These are phyloP conservation scores for Paramecium biaurelia DNA, from an alignment of 73 alveolate genomes.

Conservation along the genomic window DNA sequence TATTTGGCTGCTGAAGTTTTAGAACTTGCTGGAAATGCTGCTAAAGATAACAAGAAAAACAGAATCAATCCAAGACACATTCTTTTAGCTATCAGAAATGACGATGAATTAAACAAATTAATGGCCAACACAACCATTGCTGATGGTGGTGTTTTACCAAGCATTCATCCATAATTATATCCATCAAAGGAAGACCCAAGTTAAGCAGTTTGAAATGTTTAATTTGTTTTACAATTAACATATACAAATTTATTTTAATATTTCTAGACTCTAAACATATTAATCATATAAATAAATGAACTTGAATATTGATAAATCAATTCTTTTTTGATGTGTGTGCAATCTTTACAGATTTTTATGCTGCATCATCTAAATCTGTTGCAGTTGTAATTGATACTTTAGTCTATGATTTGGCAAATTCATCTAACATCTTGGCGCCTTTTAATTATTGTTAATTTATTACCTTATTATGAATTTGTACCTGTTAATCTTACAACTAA, in stretches of 20 bases:
- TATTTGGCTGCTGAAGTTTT: conserved; percentile 85
- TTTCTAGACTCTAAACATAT: not conserved
- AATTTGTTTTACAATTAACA: not conserved
- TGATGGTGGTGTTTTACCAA: conserved; percentile 84
- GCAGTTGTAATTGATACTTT: conserved; percentile 52
- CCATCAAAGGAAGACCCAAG: conserved; percentile 55
- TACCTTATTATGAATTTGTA: conserved; percentile 82
- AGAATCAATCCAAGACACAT: conserved; percentile 91
- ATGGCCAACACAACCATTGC: conserved; percentile 79
- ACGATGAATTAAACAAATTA: conserved; percentile 83
- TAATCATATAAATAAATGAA: not conserved
- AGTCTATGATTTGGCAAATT: conserved; percentile 35
- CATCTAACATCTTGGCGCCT: conserved; percentile 35
- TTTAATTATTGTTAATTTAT: not conserved
- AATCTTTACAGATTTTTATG: conserved; percentile 20
- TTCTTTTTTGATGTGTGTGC: not conserved
- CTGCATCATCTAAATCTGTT: conserved; percentile 46
- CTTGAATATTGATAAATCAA: not conserved
- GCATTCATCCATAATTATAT: conserved; percentile 65
- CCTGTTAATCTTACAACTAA: conserved; percentile 94
- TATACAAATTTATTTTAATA: not conserved
- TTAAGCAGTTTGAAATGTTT: conserved; percentile 13
- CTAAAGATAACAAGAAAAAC: conserved; percentile 86
- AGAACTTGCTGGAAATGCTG: conserved; percentile 87
- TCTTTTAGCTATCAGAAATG: conserved; percentile 82